Evolutionary conservation across 768 basidiomycete species (phyloP), one percentile per base, ranked within the genome.

Genomic region (Leccinum subgranulosum): DNA sequence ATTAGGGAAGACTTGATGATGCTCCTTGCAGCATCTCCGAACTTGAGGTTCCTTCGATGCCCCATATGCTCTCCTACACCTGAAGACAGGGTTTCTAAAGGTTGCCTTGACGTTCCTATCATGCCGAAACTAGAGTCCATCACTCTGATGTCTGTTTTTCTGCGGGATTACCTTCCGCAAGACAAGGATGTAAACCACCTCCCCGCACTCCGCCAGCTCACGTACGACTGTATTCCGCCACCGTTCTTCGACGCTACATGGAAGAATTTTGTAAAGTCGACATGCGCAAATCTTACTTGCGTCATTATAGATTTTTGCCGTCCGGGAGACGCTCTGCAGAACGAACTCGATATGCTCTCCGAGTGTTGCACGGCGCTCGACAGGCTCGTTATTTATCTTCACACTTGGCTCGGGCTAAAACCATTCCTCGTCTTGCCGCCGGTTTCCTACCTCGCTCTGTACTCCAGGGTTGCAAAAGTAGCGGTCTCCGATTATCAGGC

Each of bases 151-250:
- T 71, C 69, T 19, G 59, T 70, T 55, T 70, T 70, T 43, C 39
- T 70, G 21, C 68, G 66, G 15, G 70, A 70, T 56, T 72, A 70
- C 33, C 68, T 72, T 39, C 70, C 68, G 2, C 59, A 64, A 39
- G 54, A 72, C 39, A 70, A 65, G 39, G 56, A 64, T 31, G 59
- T 55, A 39, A 72, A 72, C 47, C 66, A 63, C 31, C 54, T 71
- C 36, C 69, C 69, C 31, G 65, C 70, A 28, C 69, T 71, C 39
- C 64, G 70, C 34, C 65, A 67, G 41, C 69, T 71, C 29, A 67
- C 64, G 11, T 70, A 72, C n/a, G 70, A 70, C 36, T 70, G 70
- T 47, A 70, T 67, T 23, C 70, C 70, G 4, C 70, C 66, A 2
- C 68, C 69, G 19, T 70, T 69, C 51, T 63, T 67, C 21, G 68